Base-by-base conservation (phyloP, 371 early-diverging fungal genomes). In the Fennellomyces sp. region DNA sequence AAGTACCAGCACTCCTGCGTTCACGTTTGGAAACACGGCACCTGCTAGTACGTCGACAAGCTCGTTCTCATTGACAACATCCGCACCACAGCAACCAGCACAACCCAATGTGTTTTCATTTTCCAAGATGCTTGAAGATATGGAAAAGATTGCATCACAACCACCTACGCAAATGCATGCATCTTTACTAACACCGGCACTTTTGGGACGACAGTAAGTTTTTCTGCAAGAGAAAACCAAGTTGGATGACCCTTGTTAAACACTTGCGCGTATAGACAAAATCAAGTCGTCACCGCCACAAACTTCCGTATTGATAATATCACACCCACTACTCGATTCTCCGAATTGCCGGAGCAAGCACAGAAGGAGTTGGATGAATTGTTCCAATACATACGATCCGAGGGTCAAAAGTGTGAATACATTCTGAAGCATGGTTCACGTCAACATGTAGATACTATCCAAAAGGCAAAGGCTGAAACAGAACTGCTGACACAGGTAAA, bases 261-360 rank as follows among this genome's bases (percentile, higher is more conserved):
- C n/a, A n/a, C n/a, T n/a, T n/a, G n/a, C n/a, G n/a, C n/a, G n/a
- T n/a, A 39, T 60, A 76, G 76, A 45, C 75, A 69, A 52, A 67
- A 64, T 17, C 75, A 78, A 54, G 54, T 61, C 23, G 66, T 74
- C 15, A 61, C 60, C n/a, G 56, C 73, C 50, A 78, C 78, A 8
- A 75, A 61, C 61, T 80, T 80, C 60, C 60, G 73, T 48, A 76
- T 73, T 35, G 80, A 80, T 35, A 74, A 74, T 31, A 80, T 80
- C 23, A 41, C 65, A 27, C 61, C 64, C 6, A 57, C 60, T 2
- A 80, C 77, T 12, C 68, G 73, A 19, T 76, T 70, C 45, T 58
- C 71, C 21, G 80, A 80, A 56, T 33, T 80, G 15, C 80, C 80
- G 8, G 76, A 76, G 39, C 66, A 68, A 49, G 80, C 80, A 45